These are phyloP conservation scores for Cyberlindnera maclurae DNA, from an alignment of 805 yeast genomes.

Conservation along the genomic window DNA sequence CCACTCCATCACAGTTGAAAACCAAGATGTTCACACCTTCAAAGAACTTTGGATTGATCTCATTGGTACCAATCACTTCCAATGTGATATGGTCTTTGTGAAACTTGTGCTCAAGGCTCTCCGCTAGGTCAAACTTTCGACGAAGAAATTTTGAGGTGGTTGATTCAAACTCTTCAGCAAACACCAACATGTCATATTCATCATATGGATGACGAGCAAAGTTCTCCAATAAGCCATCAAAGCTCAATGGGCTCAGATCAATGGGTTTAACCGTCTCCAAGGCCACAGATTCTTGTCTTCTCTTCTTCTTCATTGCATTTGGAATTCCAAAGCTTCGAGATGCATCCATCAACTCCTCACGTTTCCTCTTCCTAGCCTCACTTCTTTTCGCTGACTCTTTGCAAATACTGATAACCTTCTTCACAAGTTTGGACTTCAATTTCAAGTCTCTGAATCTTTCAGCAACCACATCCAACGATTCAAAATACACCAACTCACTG, in stretches of 20 bases:
- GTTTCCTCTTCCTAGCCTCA: constrained; percentile 30
- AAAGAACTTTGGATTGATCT: constrained; percentile 21
- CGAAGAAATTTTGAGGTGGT: constrained; percentile 27
- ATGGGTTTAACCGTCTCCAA: constrained; percentile 6
- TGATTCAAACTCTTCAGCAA: constrained; percentile 18
- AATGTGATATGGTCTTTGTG: constrained; percentile 7
- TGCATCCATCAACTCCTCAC: constrained; percentile 32
- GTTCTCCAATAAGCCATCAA: constrained; percentile 17
- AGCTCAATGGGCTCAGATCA: constrained; percentile 19
- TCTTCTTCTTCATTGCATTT: constrained; percentile 18
- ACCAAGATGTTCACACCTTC: constrained; percentile 28
- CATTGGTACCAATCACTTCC: constrained; percentile 19
- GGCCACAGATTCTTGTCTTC: constrained; percentile 2
- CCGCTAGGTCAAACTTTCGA: constrained; percentile 24
- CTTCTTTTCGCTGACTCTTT: constrained; percentile 15
- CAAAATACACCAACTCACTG: constrained; percentile 44
- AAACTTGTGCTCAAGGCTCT: constrained; percentile 2
- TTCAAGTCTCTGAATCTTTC: constrained; percentile 27
- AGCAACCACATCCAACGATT: constrained; percentile 39
- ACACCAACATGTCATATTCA: constrained; percentile 11
- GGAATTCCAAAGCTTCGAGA: constrained; percentile 31
- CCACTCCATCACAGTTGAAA: constrained; percentile 31
- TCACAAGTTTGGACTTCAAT: constrained; percentile 28
- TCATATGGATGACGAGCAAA: not conserved
- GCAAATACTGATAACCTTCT: constrained; percentile 27